Evolutionary conservation across 148 eudicot genomes (phyloP).

Genomic region (Persicaria tinctoria): DNA sequence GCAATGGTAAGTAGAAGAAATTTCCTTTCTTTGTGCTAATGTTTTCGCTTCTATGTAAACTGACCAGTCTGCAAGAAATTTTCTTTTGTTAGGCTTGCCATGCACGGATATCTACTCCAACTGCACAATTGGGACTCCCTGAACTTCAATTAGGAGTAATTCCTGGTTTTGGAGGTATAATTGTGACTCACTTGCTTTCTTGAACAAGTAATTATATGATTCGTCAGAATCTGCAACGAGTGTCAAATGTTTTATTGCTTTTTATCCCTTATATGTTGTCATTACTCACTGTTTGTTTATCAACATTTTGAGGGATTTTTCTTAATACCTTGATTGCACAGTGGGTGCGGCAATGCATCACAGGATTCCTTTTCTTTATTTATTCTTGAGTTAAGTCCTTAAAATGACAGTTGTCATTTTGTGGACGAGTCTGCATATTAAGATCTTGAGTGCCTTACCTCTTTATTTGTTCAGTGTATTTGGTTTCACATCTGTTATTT

Average conservation of each 20-base stretch:
- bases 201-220: background rate
- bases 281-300: background rate
- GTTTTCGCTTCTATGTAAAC: background rate
- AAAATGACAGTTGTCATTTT: background rate
- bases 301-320: background rate
- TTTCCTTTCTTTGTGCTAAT: background rate
- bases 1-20: conserved; percentile 64
- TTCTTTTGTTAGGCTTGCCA: conserved; percentile 58
- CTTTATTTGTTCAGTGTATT: background rate
- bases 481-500: background rate
- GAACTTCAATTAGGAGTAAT: conserved; percentile 92
- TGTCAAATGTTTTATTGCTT: background rate
- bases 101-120: conserved; percentile 85
- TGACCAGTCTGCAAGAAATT: conserved; percentile 3
- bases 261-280: background rate
- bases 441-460: background rate
- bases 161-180: conserved; percentile 96
- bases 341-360: background rate
- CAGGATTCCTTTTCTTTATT: background rate
- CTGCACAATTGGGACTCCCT: conserved; percentile 90
- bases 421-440: background rate
- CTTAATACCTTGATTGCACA: background rate
- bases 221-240: background rate
- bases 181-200: conserved; percentile 1
- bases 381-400: background rate